Evolutionary conservation across 2,329 filamentous ascomycete genomes (phyloP), one percentile per base, ranked within the genome.

Genomic region (Alternaria incomplexa): DNA sequence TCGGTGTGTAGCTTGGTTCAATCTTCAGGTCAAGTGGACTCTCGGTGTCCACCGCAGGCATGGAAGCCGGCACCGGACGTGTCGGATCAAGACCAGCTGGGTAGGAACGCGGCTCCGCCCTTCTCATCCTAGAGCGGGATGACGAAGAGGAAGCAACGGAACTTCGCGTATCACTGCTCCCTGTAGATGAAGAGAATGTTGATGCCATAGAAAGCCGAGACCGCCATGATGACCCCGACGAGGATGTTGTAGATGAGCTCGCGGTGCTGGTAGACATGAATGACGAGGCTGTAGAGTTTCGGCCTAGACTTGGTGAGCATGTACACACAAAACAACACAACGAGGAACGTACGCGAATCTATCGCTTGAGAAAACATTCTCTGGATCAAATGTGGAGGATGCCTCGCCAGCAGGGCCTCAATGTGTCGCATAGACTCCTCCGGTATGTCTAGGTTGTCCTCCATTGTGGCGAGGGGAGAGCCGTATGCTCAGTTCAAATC

Each of bases 361-460:
- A 78, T 64, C 13, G 76, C 74, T 65, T 79, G 76, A 36, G 75
- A 72, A 55, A 79, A 79, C 77, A 79, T 79, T 22, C 75, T 62
- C 57, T 78, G 75, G 22, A 79, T 78, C 48, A 75, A 52, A 23
- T 79, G 76, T n/a, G 77, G 77, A 32, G 73, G 75, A 63, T 79
- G 77, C 54, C 75, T 70, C 51, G 70, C 71, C 61, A 79, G 63
- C 64, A 79, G 60, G 20, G 77, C 77, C 66, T 79, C 76, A 46
- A 79, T 75, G 63, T 79, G 77, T 62, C 72, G 75, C 74, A 78
- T 75, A 44, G 77, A 79, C 62, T 79, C 77, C 30, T 78, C 77
- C 11, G 76, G 76, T 46, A 79, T 77, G 20, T 79, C 74, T 48
- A 77, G 56, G 43, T 69, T 68, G 57, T 79, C 77, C 25, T 79